These are phyloP conservation scores for Hondaea fermentalgiana DNA, from an alignment of 108 stramenopile genomes.

Conservation along the genomic window DNA sequence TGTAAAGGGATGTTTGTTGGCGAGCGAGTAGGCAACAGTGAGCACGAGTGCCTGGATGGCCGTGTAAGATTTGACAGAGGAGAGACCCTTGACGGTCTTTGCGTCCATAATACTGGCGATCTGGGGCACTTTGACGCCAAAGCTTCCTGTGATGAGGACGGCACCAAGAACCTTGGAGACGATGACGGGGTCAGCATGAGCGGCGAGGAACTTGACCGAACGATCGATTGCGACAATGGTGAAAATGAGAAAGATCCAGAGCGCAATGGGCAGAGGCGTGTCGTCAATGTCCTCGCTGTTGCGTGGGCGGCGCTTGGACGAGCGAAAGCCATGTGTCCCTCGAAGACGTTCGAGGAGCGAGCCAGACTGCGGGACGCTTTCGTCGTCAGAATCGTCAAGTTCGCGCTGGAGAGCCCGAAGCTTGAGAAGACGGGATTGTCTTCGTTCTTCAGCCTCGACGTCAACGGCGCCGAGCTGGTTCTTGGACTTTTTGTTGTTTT, in stretches of 20 bases:
- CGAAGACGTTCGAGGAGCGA: not conserved
- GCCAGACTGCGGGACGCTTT: not conserved
- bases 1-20: not conserved
- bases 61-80: not conserved
- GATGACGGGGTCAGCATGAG: not conserved
- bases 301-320: not conserved
- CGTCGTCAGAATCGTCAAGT: not conserved
- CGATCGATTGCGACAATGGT: not conserved
- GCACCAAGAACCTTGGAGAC: not conserved
- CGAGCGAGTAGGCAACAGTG: not conserved
- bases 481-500: not conserved
- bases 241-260: constrained; percentile 5
- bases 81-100: not conserved
- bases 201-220: not conserved
- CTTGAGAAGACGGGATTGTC: not conserved
- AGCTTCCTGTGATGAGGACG: not conserved
- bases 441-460: not conserved
- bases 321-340: too few species aligned
- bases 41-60: not conserved
- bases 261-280: not conserved
- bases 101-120: not conserved
- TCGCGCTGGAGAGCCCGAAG: not conserved
- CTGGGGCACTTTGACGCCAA: constrained; percentile 12
- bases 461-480: not conserved
- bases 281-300: not conserved